Base-by-base conservation (phyloP, 2,329 filamentous ascomycete species). In the Talaromyces funiculosus region DNA sequence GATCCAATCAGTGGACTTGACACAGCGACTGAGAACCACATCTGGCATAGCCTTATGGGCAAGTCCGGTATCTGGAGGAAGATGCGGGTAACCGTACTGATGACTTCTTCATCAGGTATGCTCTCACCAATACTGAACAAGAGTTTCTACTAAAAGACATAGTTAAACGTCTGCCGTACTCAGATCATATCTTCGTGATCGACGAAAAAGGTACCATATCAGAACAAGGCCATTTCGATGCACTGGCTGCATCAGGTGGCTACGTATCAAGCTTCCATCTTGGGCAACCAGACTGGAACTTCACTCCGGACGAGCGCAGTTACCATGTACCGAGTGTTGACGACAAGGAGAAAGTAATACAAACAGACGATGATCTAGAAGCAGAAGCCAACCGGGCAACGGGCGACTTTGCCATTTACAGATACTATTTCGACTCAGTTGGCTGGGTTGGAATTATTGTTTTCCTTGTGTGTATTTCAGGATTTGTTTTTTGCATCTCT, bases 321-420 rank as follows among this genome's bases (percentile, higher is more conserved):
- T 62, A 59, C 20, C 56, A 59, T 18, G 57, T 54, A 31, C 40
- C 55, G n/a, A 51, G 63, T 3, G 59, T 62, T 5, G 37, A 61
- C n/a, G 57, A 64, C 10, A 33, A 56, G 2, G 49, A 63, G 7
- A 38, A 54, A 29, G 45, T 54, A 2, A 45, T 62, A 10, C 60
- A 63, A 18, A 66, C 61, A 49, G 49, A 57, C 7, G 58, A 70
- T 3, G 62, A 63, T 7, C 57, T 67, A 3, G 67, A 72, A 51
- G 66, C 66, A 2, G 68, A 68, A 56, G 67, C 67, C 24, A 72
- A 68, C 29, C 66, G 69, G n/a, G 65, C 65, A 20, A 71, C 72
- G 3, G 77, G 77, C n/a, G 78, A 80, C 56, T 66, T 75, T 4
- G 65, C 73, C 2, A 75, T 80, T 53, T 80, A 79, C 59, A 64